Conservation (phyloP, 495 filamentous ascomycete genomes). For the Neurospora sp. region DNA sequence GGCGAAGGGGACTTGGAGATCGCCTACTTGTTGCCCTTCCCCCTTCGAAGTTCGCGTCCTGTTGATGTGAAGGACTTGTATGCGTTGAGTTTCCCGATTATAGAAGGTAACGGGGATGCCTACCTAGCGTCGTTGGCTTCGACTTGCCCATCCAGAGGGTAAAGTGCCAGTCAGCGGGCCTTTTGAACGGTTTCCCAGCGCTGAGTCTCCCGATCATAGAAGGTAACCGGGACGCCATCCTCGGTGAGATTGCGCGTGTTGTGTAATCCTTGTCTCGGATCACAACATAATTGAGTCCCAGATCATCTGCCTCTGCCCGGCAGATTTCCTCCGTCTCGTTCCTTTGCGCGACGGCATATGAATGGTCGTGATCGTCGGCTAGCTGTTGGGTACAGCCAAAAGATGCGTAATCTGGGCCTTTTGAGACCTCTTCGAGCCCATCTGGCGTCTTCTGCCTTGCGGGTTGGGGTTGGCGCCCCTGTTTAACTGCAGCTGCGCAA, state of each 20-base stretch:
- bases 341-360: background rate
- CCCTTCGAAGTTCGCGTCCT: too few species aligned
- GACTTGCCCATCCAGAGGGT: background rate
- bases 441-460: background rate
- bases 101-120: too few species aligned
- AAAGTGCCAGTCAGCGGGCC: too few species aligned
- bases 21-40: too few species aligned
- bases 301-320: background rate
- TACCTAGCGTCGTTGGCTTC: background rate
- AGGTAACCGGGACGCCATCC: too few species aligned
- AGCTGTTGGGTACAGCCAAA: background rate
- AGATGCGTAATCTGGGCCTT: background rate
- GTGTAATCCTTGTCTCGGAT: background rate
- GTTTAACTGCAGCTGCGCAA: background rate
- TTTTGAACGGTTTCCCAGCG: too few species aligned
- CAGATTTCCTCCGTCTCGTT: background rate
- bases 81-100: too few species aligned
- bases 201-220: too few species aligned
- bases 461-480: background rate
- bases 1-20: too few species aligned
- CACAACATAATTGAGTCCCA: background rate
- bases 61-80: too few species aligned
- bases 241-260: background rate
- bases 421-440: background rate
- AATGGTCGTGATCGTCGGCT: background rate